Conservation (phyloP, 352 stramenopile genomes). For the Phytophthora quininea region DNA sequence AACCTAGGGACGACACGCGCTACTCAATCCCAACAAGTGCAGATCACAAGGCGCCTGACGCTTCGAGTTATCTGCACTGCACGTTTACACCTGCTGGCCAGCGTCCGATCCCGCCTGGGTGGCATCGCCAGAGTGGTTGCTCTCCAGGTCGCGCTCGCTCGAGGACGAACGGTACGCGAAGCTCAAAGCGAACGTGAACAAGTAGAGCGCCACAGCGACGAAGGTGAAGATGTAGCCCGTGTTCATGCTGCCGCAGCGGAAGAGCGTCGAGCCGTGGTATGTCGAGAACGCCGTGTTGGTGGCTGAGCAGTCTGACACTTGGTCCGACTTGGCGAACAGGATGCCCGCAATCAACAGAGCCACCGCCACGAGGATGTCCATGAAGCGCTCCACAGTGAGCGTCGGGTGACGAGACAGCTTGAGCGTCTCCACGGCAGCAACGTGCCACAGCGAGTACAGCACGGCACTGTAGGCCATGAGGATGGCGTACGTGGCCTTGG, state of each 20-base stretch:
- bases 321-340: slow-evolving; percentile 36
- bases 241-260: slow-evolving; percentile 53
- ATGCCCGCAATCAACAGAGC: slow-evolving; percentile 41
- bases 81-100: slow-evolving; percentile 30
- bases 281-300: slow-evolving; percentile 36
- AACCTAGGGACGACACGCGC: no score
- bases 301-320: slow-evolving; percentile 42
- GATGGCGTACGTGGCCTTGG: slow-evolving; percentile 48
- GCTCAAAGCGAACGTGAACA: slow-evolving; percentile 40
- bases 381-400: slow-evolving; percentile 36
- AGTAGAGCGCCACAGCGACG: slow-evolving; percentile 37
- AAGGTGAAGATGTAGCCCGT: slow-evolving; percentile 47
- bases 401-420: slow-evolving; percentile 43
- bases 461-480: slow-evolving; percentile 47
- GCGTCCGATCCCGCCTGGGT: slow-evolving; percentile 19
- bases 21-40: slow-evolving; percentile 1
- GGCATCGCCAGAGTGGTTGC: slow-evolving; percentile 22
- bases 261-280: slow-evolving; percentile 39
- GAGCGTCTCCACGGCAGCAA: slow-evolving; percentile 44
- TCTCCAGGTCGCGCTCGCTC: slow-evolving; percentile 13
- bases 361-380: slow-evolving; percentile 40
- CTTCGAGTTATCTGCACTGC: slow-evolving; percentile 12
- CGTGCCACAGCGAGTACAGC: slow-evolving; percentile 54
- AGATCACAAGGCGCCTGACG: background rate
- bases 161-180: slow-evolving; percentile 32